Base-by-base conservation (phyloP, 2,329 filamentous ascomycete genomes). In the Pyrenophora tritici-repentis region DNA sequence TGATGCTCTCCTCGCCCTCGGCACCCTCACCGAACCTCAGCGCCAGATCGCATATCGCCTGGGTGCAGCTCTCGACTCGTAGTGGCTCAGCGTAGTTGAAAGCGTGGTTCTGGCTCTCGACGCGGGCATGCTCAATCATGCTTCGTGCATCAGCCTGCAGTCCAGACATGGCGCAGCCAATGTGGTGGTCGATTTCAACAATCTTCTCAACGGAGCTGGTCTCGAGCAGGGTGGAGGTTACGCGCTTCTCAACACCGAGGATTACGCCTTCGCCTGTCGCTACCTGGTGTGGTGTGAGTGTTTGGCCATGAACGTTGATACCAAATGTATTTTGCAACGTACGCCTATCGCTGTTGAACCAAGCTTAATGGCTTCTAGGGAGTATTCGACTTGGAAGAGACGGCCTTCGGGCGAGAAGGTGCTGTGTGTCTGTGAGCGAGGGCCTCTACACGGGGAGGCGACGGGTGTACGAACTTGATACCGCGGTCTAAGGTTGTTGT, bases 311-410 rank as follows among this genome's bases (percentile, higher is more conserved):
- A 29, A 29, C 7, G 12, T 29, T 4, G 9, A 29, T 29, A 4
- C 9, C 26, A 29, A 29, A 12, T 29, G 26, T 12, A 29, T 29
- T 29, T 9, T 12, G 10, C 26, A 12, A 29, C 79, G 55, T 81
- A 86, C 92, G 68, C 94, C 94, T 79, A 99, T 99, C 73, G 94
- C 94, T 66, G 94, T 99, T 70, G 90, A 96, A 66, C 94, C 94
- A 65, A 97, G 90, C 83, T 99, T 99, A 86, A 99, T 99, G 78
- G 94, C 94, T 83, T 99, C 94, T 76, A 99, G 89, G 54, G 94
- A 97, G 86, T 99, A 99, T 88, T 99, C 94, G 82, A 99, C 94
- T 82, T 99, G 94, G 85, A 99, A 99, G 77, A 99, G 90, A 79
- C 94, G 94, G 72, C 94, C 94, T 85, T 99, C 94, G 56, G 94